A percentile compares a stretch with the other conserved stretches of the same genome.
Evolutionary conservation across 495 filamentous ascomycete species (phyloP).

Genomic region (Astrothelium macrocarpum): DNA sequence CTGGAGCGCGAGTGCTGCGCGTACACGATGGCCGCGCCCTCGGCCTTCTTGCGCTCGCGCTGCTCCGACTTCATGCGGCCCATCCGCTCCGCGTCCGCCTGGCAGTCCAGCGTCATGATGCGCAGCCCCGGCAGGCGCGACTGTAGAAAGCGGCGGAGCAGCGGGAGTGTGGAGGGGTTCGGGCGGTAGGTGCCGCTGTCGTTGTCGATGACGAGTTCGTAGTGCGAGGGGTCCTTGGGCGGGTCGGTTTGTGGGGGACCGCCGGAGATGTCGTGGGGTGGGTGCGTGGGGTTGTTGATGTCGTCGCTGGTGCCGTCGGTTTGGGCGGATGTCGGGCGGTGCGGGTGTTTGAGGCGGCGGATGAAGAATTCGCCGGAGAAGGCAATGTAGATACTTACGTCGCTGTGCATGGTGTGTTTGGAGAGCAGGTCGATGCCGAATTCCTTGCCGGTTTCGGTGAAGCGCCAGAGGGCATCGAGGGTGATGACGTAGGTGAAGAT

Average conservation of each 20-base stretch:
- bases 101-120: slow-evolving; percentile 58
- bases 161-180: slow-evolving; percentile 59
- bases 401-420: slow-evolving; percentile 93
- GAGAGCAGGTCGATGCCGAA: slow-evolving; percentile 85
- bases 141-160: slow-evolving; percentile 58
- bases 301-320: slow-evolving; percentile 12
- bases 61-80: slow-evolving; percentile 52
- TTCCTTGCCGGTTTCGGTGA: slow-evolving; percentile 90
- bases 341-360: slow-evolving; percentile 45
- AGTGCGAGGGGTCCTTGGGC: slow-evolving; percentile 51
- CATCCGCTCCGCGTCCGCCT: slow-evolving; percentile 54
- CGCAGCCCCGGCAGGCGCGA: slow-evolving; percentile 64
- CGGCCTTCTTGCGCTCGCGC: slow-evolving; percentile 50
- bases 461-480: slow-evolving; percentile 72
- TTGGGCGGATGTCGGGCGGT: slow-evolving; percentile 11
- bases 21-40: slow-evolving; percentile 52
- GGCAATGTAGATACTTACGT: slow-evolving; percentile 81
- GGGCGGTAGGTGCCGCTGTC: slow-evolving; percentile 90
- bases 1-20: slow-evolving; percentile 54
- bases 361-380: slow-evolving; percentile 92
- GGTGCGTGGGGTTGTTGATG: slow-evolving; percentile 13
- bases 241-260: slow-evolving; percentile 34
- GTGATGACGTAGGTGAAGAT: slow-evolving; percentile 91
- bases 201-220: slow-evolving; percentile 89
- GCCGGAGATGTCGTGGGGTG: slow-evolving; percentile 34